A percentile compares a stretch with the other conserved stretches of the same genome.
Conservation (phyloP, 305 asterid species). For the Salvia sclarea region DNA sequence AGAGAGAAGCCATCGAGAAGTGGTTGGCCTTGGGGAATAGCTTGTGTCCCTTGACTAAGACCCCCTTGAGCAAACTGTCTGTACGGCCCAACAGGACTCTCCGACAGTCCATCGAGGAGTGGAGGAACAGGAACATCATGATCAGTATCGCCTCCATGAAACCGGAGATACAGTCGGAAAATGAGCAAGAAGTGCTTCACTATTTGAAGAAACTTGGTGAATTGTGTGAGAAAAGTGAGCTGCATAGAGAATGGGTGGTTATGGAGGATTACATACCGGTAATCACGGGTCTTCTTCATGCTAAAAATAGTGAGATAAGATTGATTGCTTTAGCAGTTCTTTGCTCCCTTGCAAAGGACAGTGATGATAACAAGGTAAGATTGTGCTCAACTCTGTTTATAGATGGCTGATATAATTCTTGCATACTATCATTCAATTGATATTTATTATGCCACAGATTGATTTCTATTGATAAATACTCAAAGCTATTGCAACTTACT, state of each 20-base stretch:
- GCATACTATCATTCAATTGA: not conserved
- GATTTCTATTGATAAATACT: not conserved
- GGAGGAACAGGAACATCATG: conserved; percentile 50
- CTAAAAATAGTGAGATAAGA: conserved; percentile 35
- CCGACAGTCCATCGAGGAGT: conserved; percentile 54
- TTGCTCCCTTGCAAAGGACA: conserved; percentile 44
- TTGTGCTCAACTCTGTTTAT: not conserved
- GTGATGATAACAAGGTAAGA: conserved; percentile 46
- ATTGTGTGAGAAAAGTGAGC: conserved; percentile 32
- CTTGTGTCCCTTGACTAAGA: conserved; percentile 49
- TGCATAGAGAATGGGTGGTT: conserved; percentile 57
- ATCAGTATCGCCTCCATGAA: conserved; percentile 51
- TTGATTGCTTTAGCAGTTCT: conserved; percentile 44
- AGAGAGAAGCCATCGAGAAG: conserved; percentile 46
- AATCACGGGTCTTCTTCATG: conserved; percentile 35
- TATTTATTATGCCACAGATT: not conserved
- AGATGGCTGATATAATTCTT: not conserved
- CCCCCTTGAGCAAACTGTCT: conserved; percentile 32
- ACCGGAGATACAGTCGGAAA: conserved; percentile 36
- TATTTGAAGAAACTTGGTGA: conserved; percentile 35
- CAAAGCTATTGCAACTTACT: conserved; percentile 8
- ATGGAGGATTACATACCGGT: conserved; percentile 53
- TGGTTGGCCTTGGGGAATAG: conserved; percentile 44
- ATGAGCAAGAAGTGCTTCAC: conserved; percentile 36
- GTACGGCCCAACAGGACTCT: conserved; percentile 48